Conservation (phyloP, 371 early-diverging fungal species). For the Choanephora cucurbitarum region DNA sequence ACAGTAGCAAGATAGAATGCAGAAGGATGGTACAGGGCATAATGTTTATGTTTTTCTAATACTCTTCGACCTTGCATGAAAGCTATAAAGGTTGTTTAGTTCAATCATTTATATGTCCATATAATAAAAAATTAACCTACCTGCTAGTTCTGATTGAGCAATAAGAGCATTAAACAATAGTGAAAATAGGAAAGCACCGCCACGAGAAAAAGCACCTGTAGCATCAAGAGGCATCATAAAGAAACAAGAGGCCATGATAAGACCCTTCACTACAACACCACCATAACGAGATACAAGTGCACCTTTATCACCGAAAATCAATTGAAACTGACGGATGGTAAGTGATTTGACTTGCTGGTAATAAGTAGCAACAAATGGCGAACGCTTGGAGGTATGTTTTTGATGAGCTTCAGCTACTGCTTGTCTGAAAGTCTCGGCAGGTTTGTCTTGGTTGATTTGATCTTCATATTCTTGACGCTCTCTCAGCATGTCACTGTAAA, state of each 20-base stretch:
- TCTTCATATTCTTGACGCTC: slow-evolving; percentile 47
- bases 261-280: slow-evolving; percentile 61
- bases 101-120: background rate
- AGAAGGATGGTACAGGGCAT: slow-evolving; percentile 67
- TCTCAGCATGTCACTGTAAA: slow-evolving; percentile 29
- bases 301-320: slow-evolving; percentile 45
- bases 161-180: slow-evolving; percentile 63
- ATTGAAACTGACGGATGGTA: slow-evolving; percentile 60
- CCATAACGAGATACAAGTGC: slow-evolving; percentile 58
- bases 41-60: slow-evolving; percentile 68
- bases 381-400: slow-evolving; percentile 51
- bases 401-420: slow-evolving; percentile 53
- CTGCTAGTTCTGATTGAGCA: slow-evolving; percentile 56
- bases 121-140: slow-evolving; percentile 29
- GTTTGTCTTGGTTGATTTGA: slow-evolving; percentile 28
- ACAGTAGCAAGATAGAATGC: slow-evolving; percentile 65
- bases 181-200: slow-evolving; percentile 67
- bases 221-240: slow-evolving; percentile 53
- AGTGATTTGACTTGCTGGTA: slow-evolving; percentile 57
- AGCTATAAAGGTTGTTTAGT: slow-evolving; percentile 7
- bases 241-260: slow-evolving; percentile 73
- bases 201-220: slow-evolving; percentile 70
- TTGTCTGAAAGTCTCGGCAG: slow-evolving; percentile 48
- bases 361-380: slow-evolving; percentile 60
- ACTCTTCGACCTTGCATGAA: slow-evolving; percentile 65